Evolutionary conservation across 2,329 filamentous ascomycete genomes (phyloP), one percentile per base, ranked within the genome.

Genomic region (Aspergillus sp.): DNA sequence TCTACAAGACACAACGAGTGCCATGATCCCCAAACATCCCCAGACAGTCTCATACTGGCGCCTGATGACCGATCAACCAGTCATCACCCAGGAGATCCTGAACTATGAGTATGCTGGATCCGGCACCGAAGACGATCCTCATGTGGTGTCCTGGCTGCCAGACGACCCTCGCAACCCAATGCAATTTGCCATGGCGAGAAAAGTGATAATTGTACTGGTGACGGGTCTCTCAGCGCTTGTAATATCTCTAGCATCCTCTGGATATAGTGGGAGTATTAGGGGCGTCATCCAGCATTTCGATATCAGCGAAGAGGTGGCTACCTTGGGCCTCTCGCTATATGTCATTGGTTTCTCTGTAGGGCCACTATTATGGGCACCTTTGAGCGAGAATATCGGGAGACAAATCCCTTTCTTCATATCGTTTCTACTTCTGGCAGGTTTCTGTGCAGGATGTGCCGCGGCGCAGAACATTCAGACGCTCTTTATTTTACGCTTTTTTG

Each of bases 401-500:
- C 58, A 61, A 44, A 19, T 49, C 13, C 48, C 58, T 6, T 60
- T 61, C 37, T 30, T 51, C 10, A 43, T 38, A 15, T 60, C 55
- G 5, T 60, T 59, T 23, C 42, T 45, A 4, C 25, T 48, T 3
- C 72, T 84, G 52, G 75, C 76, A 1, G 75, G 73, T 1, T 85
- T 85, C 60, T 82, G 78, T 53, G 79, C 77, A 13, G 81, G 73
- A 5, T 73, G 72, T 17, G 76, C 79, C 4, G 81, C 74, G 12
- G 69, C 76, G 0, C 68, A 77, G 17, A 53, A 53, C 15, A 53
- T 53, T 17, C 41, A 51, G 41, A 76, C 77, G 1, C 69, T 87
- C 4, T 64, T 86, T 23, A 73, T 84, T n/a, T 69, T 85, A 19
- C 77, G 83, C 43, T 85, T 85, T 69, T 79, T 85, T 49, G 77